These are phyloP conservation scores for Arthrocladium fulminans DNA, from an alignment of 2,329 filamentous ascomycete species.

Conservation along the genomic window DNA sequence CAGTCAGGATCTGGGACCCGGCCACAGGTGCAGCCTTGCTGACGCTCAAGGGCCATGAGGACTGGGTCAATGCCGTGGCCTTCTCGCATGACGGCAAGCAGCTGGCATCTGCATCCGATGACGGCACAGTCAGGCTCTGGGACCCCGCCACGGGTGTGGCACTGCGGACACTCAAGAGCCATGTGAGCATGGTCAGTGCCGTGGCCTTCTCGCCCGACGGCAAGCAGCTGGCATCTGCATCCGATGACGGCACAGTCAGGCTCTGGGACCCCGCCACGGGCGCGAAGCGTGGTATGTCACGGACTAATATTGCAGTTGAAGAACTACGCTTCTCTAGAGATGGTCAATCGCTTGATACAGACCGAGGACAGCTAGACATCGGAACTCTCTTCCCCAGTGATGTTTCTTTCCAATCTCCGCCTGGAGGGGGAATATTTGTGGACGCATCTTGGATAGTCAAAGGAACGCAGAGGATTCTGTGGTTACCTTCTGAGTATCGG, in stretches of 20 bases:
- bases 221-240: neutral
- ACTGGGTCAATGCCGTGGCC: neutral
- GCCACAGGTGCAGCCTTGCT: neutral
- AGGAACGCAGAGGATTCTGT: no score
- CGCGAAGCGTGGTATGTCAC: no score
- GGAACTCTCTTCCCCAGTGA: no score
- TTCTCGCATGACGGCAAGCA: conserved; percentile 10
- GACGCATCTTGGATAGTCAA: no score
- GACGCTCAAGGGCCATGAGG: conserved; percentile 4
- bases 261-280: no score
- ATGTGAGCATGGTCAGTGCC: neutral
- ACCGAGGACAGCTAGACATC: no score
- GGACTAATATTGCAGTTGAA: no score
- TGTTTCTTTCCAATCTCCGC: no score
- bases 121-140: conserved; percentile 11
- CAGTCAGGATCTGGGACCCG: conserved; percentile 2
- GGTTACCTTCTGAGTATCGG: no score
- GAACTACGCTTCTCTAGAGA: no score
- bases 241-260: conserved; percentile 11
- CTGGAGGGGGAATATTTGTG: no score
- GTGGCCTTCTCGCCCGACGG: neutral
- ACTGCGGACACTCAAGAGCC: neutral
- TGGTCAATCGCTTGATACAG: no score
- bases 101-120: conserved; percentile 11
- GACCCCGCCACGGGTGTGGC: neutral